Conservation (phyloP, 2,329 filamentous ascomycete genomes). For the Cladobotryum mycophilum region DNA sequence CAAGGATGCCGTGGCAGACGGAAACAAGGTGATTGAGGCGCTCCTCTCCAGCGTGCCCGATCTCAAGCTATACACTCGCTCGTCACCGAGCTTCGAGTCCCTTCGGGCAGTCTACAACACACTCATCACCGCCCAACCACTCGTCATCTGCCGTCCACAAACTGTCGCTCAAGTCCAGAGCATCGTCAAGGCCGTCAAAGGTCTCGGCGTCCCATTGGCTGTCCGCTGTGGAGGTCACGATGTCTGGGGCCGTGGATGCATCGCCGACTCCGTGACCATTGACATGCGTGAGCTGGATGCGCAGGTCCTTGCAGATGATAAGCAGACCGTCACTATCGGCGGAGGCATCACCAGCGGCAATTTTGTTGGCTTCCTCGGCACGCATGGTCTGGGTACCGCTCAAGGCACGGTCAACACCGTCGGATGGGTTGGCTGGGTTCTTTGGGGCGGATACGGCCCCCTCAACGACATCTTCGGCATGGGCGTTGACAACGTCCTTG, state of each 20-base stretch:
- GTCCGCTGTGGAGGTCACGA: slow-evolving; percentile 31
- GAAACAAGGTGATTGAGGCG: too few species aligned
- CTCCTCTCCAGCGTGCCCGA: neutral
- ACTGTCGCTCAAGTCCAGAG: too few species aligned
- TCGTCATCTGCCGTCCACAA: too few species aligned
- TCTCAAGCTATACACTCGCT: neutral
- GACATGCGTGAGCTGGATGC: slow-evolving; percentile 31
- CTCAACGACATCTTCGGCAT: slow-evolving; percentile 26
- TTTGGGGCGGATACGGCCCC: slow-evolving; percentile 29
- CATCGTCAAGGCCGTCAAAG: too few species aligned
- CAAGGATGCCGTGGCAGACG: too few species aligned
- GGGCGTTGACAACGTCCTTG: slow-evolving; percentile 31
- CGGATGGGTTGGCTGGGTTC: slow-evolving; percentile 29
- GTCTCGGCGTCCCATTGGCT: too few species aligned
- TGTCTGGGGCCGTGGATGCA: slow-evolving; percentile 25
- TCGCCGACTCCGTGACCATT: slow-evolving; percentile 26
- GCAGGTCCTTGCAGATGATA: slow-evolving; percentile 21
- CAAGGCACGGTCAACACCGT: slow-evolving; percentile 21
- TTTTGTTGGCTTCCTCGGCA: slow-evolving; percentile 23
- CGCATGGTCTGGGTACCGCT: slow-evolving; percentile 24
- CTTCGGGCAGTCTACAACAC: too few species aligned
- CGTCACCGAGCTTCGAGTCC: too few species aligned
- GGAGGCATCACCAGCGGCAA: slow-evolving; percentile 20
- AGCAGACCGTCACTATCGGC: slow-evolving; percentile 27
- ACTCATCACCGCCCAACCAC: too few species aligned